Evolutionary conservation across 352 stramenopile genomes (phyloP).

Genomic region (Phytophthora cryptogea): DNA sequence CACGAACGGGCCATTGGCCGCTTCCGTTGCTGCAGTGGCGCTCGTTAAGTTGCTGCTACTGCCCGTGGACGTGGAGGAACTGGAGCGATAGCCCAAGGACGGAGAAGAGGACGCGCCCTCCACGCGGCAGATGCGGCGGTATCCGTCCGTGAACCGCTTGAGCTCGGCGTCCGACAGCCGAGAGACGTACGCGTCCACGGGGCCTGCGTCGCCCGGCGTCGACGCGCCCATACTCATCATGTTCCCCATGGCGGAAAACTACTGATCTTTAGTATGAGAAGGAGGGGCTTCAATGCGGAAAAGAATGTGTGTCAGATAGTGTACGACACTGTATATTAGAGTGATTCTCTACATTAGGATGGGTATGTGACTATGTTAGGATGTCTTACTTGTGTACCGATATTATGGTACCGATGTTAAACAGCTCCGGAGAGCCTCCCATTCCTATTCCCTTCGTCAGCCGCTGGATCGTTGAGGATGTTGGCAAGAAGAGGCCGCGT

Average conservation of each 20-base stretch:
- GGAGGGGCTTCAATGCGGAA: conserved; percentile 27
- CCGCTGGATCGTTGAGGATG: conserved; percentile 13
- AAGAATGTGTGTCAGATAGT: background rate
- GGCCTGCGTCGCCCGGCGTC: conserved; percentile 13
- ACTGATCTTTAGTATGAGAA: conserved; percentile 29
- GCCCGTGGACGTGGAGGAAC: conserved; percentile 20
- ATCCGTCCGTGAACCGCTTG: conserved; percentile 75
- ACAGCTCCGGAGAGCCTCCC: conserved; percentile 21
- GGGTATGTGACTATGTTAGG: background rate
- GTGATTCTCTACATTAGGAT: too few relatives aligned
- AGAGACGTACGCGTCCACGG: conserved; percentile 52
- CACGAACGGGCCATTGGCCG: conserved; percentile 25
- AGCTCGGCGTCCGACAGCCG: conserved; percentile 62
- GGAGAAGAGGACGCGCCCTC: conserved; percentile 28
- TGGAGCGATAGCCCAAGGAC: conserved; percentile 15
- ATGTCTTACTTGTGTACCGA: background rate
- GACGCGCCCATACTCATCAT: conserved; percentile 58
- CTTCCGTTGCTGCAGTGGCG: conserved; percentile 7
- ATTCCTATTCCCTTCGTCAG: conserved; percentile 13
- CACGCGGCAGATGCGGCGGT: conserved; percentile 68
- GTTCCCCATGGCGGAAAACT: conserved; percentile 58
- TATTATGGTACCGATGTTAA: background rate
- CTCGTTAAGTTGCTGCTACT: conserved; percentile 25
- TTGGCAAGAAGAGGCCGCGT: conserved; percentile 25
- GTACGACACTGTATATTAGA: background rate